phyloP scores from a whole-genome alignment of 805 yeast genomes.

The Pichia nakasei region DNA sequence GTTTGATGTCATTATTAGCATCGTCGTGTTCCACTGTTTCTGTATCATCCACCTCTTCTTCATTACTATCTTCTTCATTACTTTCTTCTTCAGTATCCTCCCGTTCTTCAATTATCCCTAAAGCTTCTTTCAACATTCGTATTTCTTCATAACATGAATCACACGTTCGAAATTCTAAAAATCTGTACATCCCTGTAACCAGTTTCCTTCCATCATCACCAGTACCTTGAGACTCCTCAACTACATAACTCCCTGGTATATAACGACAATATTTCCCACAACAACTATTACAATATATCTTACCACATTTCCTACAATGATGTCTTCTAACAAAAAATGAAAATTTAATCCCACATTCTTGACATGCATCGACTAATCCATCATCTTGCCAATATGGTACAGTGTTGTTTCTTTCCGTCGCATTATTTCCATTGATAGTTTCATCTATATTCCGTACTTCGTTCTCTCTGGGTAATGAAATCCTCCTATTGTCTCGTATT shows the following conservation, averaged over 20 bases:
- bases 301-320: slow-evolving; percentile 78
- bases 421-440: too few relatives aligned
- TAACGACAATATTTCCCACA: slow-evolving; percentile 45
- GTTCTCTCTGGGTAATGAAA: too few relatives aligned
- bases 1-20: slow-evolving; percentile 2
- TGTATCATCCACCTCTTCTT: neutral
- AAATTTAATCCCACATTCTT: slow-evolving; percentile 43
- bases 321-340: slow-evolving; percentile 64
- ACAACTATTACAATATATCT: slow-evolving; percentile 66
- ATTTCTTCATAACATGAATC: slow-evolving; percentile 62
- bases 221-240: slow-evolving; percentile 34
- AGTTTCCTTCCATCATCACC: slow-evolving; percentile 8
- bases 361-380: slow-evolving; percentile 41
- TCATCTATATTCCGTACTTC: too few relatives aligned
- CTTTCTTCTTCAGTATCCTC: slow-evolving; percentile 1
- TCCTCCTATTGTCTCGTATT: too few relatives aligned
- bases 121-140: slow-evolving; percentile 36
- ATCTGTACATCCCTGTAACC: slow-evolving; percentile 27
- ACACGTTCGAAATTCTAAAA: slow-evolving; percentile 64
- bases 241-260: slow-evolving; percentile 51
- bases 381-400: slow-evolving; percentile 55
- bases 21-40: neutral
- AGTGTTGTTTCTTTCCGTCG: too few relatives aligned
- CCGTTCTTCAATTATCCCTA: slow-evolving; percentile 17
- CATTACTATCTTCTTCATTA: neutral